Evolutionary conservation across 768 basidiomycete genomes (phyloP).

Genomic region (Postia placenta): DNA sequence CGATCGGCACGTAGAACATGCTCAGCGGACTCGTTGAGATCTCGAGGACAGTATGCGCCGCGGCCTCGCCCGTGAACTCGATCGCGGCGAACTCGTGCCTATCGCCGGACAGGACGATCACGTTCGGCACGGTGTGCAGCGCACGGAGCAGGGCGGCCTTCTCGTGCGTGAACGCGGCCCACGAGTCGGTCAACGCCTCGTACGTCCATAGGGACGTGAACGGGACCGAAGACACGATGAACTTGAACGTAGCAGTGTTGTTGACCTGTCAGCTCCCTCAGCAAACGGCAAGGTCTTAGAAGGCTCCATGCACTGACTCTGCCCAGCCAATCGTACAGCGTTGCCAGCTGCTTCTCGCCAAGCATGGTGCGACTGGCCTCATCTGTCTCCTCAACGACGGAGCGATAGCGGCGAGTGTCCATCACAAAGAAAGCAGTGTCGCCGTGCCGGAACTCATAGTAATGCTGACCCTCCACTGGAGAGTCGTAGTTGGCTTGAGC

Average conservation of each 20-base stretch:
- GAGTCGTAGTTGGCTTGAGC: constrained; percentile 60
- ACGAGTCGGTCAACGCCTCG: constrained; percentile 60
- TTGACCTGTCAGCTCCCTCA: constrained; percentile 41
- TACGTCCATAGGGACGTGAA: constrained; percentile 68
- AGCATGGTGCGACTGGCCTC: constrained; percentile 54
- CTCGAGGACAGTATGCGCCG: constrained; percentile 44
- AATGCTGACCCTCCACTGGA: constrained; percentile 35
- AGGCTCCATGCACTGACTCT: constrained; percentile 29
- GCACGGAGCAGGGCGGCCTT: constrained; percentile 50
- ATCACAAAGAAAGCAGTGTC: constrained; percentile 75
- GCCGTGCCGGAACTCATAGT: constrained; percentile 58
- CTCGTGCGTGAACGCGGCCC: constrained; percentile 60
- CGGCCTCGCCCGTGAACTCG: constrained; percentile 42
- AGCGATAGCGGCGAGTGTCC: constrained; percentile 62
- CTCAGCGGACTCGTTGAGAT: constrained; percentile 66
- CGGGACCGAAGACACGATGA: constrained; percentile 68
- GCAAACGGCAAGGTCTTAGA: neutral
- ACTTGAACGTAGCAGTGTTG: constrained; percentile 68
- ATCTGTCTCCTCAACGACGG: constrained; percentile 31
- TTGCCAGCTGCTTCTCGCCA: constrained; percentile 56
- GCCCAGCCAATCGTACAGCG: constrained; percentile 57
- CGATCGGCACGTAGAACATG: constrained; percentile 62
- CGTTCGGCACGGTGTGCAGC: constrained; percentile 63
- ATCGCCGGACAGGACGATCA: constrained; percentile 66
- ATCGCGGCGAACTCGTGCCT: constrained; percentile 76